These are phyloP conservation scores for Barbarea vulgaris DNA, from an alignment of 345 rosid genomes.

Conservation along the genomic window DNA sequence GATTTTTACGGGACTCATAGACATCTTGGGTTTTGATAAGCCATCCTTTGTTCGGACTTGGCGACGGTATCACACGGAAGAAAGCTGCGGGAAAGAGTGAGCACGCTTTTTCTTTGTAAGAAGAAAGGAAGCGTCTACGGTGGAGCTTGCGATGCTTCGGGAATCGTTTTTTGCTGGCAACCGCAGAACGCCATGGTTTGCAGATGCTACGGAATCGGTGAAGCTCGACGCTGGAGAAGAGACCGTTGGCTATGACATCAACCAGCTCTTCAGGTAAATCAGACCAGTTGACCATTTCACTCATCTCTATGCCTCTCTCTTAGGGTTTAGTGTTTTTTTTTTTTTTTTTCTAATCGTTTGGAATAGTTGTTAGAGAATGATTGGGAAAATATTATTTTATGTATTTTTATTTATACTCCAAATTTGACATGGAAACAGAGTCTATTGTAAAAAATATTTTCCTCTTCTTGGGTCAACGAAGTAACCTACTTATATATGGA, in stretches of 20 bases:
- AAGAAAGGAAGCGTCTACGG: background rate
- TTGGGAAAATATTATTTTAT: no score
- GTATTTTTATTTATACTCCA: background rate
- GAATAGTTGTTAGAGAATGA: background rate
- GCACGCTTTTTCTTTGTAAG: background rate
- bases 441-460: background rate
- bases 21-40: conserved; percentile 28
- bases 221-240: conserved; percentile 34
- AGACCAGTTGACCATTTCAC: background rate
- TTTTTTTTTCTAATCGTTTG: no score
- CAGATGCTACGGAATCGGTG: conserved; percentile 31
- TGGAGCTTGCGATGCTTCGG: background rate
- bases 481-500: no score
- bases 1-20: background rate
- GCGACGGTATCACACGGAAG: conserved; percentile 17
- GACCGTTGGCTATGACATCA: background rate
- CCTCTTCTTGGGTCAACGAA: background rate
- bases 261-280: conserved; percentile 15
- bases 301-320: conserved; percentile 9
- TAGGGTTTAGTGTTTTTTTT: background rate
- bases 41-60: conserved; percentile 28
- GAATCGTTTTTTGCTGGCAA: background rate
- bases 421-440: background rate
- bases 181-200: conserved; percentile 26
- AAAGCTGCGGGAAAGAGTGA: conserved; percentile 13